phyloP scores from a whole-genome alignment of 176 grass and related monocot species.

The Cymbopogon citratus region DNA sequence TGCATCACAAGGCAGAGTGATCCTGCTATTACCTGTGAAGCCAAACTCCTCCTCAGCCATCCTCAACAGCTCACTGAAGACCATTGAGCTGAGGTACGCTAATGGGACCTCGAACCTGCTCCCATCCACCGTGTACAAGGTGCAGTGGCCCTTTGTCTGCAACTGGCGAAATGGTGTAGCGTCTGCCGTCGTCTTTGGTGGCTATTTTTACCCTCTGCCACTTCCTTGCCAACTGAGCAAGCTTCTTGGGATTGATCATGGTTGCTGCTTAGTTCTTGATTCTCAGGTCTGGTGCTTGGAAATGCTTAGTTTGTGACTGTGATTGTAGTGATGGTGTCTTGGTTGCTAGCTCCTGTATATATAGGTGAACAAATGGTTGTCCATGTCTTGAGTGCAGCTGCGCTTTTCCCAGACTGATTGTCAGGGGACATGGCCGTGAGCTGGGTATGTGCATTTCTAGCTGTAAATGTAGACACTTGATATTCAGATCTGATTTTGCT shows the following conservation, averaged over 20 bases:
- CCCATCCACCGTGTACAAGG: conserved; percentile 43
- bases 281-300: not conserved
- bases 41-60: conserved; percentile 49
- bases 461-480: conserved; percentile 19
- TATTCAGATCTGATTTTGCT: conserved; percentile 29
- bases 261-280: not conserved
- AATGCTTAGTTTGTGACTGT: conserved; percentile 18
- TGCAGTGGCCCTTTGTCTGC: conserved; percentile 45
- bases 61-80: conserved; percentile 36
- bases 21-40: conserved; percentile 23
- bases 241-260: not conserved
- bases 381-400: not conserved
- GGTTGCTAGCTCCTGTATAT: conserved; percentile 10
- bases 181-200: not conserved
- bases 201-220: not conserved
- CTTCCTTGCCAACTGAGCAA: conserved; percentile 15
- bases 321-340: conserved; percentile 22
- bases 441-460: not conserved
- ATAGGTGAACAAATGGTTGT: not conserved
- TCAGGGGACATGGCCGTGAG: conserved; percentile 37
- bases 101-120: conserved; percentile 53
- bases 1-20: conserved; percentile 40
- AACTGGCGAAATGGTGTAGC: not conserved
- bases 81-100: conserved; percentile 17
- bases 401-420: not conserved